Base-by-base conservation (phyloP, 2,329 filamentous ascomycete genomes). In the Scopulariopsis brevicaulis region DNA sequence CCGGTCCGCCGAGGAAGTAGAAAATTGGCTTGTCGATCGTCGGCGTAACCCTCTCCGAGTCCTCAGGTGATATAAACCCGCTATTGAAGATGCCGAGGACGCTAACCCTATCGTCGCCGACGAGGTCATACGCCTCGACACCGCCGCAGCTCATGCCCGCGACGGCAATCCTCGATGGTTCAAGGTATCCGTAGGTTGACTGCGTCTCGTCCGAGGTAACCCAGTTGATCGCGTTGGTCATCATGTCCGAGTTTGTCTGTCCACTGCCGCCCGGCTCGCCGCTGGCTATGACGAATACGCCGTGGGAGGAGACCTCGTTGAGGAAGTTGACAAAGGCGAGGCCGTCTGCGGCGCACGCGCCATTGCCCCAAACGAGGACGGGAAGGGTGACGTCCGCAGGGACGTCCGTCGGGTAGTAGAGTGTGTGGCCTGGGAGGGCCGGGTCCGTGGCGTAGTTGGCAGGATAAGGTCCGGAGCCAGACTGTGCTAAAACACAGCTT, bases 281-380 rank as follows among this genome's bases (percentile, higher is more conserved):
- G 53, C 22, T 55, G 53, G 53, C 32, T 32, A 55, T 14, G 35
- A 55, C 22, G 53, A 55, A 20, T n/a, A 55, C 12, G 34, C 53
- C 53, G 35, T 55, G 53, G 18, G 53, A 55, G 35, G 53, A 32
- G 4, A 55, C 34, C 34, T 55, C 53, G 34, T n/a, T 55, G 53
- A 55, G 53, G 53, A 55, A 55, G 32, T 22, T 32, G 10, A 22
- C 32, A 32, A 55, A 55, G 20, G 6, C 15, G 35, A 55, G 32
- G 35, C 35, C 53, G 34, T 55, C 34, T 34, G 18, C 14, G 35
- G 53, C 6, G 53, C 53, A 55, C 11, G 14, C 53, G 2, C 18
- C 22, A 3, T 55, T 14, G 53, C 53, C 53, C 53, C 53, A 55
- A 32, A 55, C 35, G 53, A 55, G 32, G n/a, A 55, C 20, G 53